These are phyloP conservation scores for Fusarium xylarioides DNA, from an alignment of 2,329 filamentous ascomycete species.

Conservation along the genomic window DNA sequence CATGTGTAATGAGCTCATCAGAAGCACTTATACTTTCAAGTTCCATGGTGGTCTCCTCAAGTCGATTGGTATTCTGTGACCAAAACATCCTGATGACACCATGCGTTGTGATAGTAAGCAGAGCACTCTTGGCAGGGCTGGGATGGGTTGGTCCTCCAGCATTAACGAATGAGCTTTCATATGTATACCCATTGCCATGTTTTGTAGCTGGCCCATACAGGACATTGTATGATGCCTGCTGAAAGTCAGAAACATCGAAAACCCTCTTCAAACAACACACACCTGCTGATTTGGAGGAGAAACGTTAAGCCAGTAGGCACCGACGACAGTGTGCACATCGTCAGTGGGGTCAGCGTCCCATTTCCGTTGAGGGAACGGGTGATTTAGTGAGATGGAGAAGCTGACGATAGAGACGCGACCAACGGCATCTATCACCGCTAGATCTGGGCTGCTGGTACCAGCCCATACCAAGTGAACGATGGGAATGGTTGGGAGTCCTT, in stretches of 20 bases:
- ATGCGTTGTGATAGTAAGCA: slow-evolving; percentile 79
- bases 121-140: slow-evolving; percentile 72
- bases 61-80: slow-evolving; percentile 75
- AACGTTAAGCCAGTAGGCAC: slow-evolving; percentile 84
- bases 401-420: slow-evolving; percentile 81
- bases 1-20: slow-evolving; percentile 82
- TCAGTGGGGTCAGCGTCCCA: slow-evolving; percentile 75
- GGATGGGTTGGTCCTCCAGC: slow-evolving; percentile 79
- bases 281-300: slow-evolving; percentile 57
- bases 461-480: slow-evolving; percentile 88
- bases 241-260: background rate
- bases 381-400: slow-evolving; percentile 77
- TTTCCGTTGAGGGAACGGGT: slow-evolving; percentile 68
- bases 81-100: slow-evolving; percentile 81
- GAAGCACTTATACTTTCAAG: slow-evolving; percentile 77
- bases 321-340: slow-evolving; percentile 81
- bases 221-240: slow-evolving; percentile 54
- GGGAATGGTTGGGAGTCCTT: slow-evolving; percentile 69
- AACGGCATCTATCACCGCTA: slow-evolving; percentile 82
- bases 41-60: slow-evolving; percentile 77
- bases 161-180: slow-evolving; percentile 71
- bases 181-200: slow-evolving; percentile 70
- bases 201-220: slow-evolving; percentile 71
- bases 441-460: slow-evolving; percentile 73
- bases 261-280: background rate